Conservation (phyloP, 352 stramenopile species). For the Globisporangium barbulae region DNA sequence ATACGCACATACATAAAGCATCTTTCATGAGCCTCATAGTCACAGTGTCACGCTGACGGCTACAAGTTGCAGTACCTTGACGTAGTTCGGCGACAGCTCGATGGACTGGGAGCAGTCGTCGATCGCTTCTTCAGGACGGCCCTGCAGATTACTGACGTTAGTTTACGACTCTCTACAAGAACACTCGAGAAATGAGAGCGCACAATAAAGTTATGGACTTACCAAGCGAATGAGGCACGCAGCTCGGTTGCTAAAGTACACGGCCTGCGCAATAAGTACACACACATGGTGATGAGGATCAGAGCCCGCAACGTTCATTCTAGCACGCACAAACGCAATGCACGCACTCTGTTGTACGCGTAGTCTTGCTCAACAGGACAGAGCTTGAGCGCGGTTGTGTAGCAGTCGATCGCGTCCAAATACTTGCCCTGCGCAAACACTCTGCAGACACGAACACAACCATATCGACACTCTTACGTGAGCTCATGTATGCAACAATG, state of each 20-base stretch:
- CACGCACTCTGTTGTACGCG: conserved; percentile 66
- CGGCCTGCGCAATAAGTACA: conserved; percentile 35
- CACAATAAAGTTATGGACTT: not conserved
- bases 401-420: conserved; percentile 82
- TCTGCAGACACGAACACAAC: conserved; percentile 24
- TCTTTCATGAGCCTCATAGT: not conserved
- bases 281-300: not conserved
- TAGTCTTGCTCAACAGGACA: conserved; percentile 74
- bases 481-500: not conserved
- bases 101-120: conserved; percentile 94
- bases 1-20: not conserved
- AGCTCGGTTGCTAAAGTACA: conserved; percentile 86
- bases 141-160: conserved; percentile 17
- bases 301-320: not conserved
- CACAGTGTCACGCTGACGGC: conserved; percentile 10
- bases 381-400: conserved; percentile 79
- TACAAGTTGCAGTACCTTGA: conserved; percentile 72
- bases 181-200: not conserved
- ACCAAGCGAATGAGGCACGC: conserved; percentile 72
- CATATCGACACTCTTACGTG: not conserved
- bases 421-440: conserved; percentile 68
- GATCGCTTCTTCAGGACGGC: conserved; percentile 85
- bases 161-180: not conserved
- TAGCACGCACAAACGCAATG: too few relatives aligned
- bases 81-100: conserved; percentile 93